Percentiles rank a stretch among this genome's conserved stretches.
These are phyloP conservation scores for Funneliformis geosporum DNA, from an alignment of 192 early-diverging fungal species.

Conservation along the genomic window DNA sequence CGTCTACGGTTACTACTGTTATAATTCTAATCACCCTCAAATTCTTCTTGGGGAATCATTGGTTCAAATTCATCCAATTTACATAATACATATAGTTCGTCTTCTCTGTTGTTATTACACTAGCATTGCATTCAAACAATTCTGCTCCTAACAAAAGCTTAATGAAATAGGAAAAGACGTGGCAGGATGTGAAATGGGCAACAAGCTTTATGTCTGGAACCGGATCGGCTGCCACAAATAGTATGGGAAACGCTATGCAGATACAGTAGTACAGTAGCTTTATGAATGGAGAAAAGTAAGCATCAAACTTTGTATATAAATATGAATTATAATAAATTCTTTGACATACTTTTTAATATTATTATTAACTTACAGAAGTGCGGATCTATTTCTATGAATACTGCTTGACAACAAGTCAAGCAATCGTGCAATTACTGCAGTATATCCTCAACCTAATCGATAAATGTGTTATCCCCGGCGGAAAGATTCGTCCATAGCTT, in stretches of 20 bases:
- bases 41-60: constrained; percentile 45
- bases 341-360: not conserved
- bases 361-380: not conserved
- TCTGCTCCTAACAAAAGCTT: constrained; percentile 54
- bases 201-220: constrained; percentile 26
- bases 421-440: not conserved
- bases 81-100: constrained; percentile 32
- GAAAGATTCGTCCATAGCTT: not conserved
- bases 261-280: constrained; percentile 40
- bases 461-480: not conserved
- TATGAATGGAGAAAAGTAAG: constrained; percentile 22
- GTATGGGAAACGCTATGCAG: constrained; percentile 44
- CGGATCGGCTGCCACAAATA: constrained; percentile 31
- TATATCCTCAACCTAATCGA: constrained; percentile 7
- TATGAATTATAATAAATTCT: not conserved
- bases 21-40: constrained; percentile 31
- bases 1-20: constrained; percentile 25
- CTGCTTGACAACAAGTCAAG: constrained; percentile 36
- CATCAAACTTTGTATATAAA: constrained; percentile 1
- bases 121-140: constrained; percentile 39
- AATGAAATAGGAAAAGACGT: constrained; percentile 55
- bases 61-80: constrained; percentile 32
- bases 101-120: constrained; percentile 25
- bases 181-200: constrained; percentile 40
- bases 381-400: constrained; percentile 8